Base-by-base conservation (phyloP, 768 basidiomycete species). In the Tylopilus cervinicoccineus region DNA sequence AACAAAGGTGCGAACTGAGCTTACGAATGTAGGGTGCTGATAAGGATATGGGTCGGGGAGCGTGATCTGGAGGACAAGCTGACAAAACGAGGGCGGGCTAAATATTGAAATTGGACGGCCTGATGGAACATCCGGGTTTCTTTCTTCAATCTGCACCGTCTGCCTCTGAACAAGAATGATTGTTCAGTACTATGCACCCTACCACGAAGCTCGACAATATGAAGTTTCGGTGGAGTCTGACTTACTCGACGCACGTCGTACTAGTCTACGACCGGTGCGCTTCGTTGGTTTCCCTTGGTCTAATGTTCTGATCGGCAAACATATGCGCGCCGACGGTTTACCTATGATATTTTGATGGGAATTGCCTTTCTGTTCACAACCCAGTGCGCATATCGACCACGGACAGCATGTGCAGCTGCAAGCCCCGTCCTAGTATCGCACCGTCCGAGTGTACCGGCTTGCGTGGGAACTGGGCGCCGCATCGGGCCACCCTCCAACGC, bases 71-170 rank as follows among this genome's bases (percentile, higher is more conserved):
- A 8, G 26, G 32, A n/a, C 7, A 31, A 38, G 48, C 37, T 33
- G 50, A 47, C 32, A 19, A 43, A 46, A n/a, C 9, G 31, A 37
- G 38, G 31, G 12, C 41, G 12, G 20, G 5, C 16, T 42, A 39
- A 38, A 40, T 42, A 37, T 20, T 11, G 26, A 11, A 20, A 28
- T 20, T 33, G 44, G 33, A 44, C 16, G 14, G 47, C 32, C 26
- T 48, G 53, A 33, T n/a, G 41, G n/a, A 40, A n/a, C 59, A 61
- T 61, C 17, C 27, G 19, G 19, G 19, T 8, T 37, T 28, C 17
- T 43, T 37, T 28, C 7, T n/a, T 24, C 37, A 32, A 45, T 42
- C 55, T 51, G 52, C 47, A 31, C 49, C 54, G 42, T 47, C 52
- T 34, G 45, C 50, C 27, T 45, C 37, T 42, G 11, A 23, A 43